phyloP scores from a whole-genome alignment of 805 yeast species.

The Groenewaldozyma salmanticensis region DNA sequence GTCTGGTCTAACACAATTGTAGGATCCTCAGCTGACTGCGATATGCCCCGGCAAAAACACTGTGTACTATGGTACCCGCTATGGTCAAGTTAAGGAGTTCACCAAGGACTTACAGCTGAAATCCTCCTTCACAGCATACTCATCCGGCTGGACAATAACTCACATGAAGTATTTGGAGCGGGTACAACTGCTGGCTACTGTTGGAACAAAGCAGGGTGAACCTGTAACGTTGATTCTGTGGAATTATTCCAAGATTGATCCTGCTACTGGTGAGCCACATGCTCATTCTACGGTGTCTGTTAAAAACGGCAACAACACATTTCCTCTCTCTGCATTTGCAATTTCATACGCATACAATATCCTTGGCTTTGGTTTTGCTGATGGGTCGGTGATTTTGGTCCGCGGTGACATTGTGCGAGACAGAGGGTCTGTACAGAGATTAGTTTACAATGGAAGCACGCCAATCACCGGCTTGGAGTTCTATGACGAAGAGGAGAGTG shows the following conservation, averaged over 20 bases:
- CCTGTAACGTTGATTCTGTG: slow-evolving; percentile 65
- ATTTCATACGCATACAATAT: slow-evolving; percentile 48
- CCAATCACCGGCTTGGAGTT: slow-evolving; percentile 75
- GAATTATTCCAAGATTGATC: slow-evolving; percentile 30
- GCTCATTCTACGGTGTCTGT: slow-evolving; percentile 56
- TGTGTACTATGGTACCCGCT: slow-evolving; percentile 50
- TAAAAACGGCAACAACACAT: slow-evolving; percentile 64
- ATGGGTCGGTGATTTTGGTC: slow-evolving; percentile 71
- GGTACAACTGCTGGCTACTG: slow-evolving; percentile 50
- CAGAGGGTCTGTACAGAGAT: slow-evolving; percentile 79
- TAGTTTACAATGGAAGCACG: slow-evolving; percentile 49
- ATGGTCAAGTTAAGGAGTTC: slow-evolving; percentile 47
- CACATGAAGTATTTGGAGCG: slow-evolving; percentile 41
- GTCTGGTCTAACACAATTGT: background rate
- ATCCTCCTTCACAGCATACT: slow-evolving; percentile 53
- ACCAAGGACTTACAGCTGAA: slow-evolving; percentile 38
- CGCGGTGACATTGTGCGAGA: slow-evolving; percentile 86
- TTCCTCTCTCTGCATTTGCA: slow-evolving; percentile 62
- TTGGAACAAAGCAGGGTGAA: slow-evolving; percentile 60
- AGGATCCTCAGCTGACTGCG: slow-evolving; percentile 59
- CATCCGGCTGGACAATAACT: slow-evolving; percentile 53
- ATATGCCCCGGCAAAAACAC: slow-evolving; percentile 47
- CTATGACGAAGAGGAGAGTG: slow-evolving; percentile 27
- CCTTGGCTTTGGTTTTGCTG: slow-evolving; percentile 68
- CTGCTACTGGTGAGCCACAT: slow-evolving; percentile 26